These are phyloP conservation scores for Sugiyamaella smithiae DNA, from an alignment of 805 yeast genomes.

Conservation along the genomic window DNA sequence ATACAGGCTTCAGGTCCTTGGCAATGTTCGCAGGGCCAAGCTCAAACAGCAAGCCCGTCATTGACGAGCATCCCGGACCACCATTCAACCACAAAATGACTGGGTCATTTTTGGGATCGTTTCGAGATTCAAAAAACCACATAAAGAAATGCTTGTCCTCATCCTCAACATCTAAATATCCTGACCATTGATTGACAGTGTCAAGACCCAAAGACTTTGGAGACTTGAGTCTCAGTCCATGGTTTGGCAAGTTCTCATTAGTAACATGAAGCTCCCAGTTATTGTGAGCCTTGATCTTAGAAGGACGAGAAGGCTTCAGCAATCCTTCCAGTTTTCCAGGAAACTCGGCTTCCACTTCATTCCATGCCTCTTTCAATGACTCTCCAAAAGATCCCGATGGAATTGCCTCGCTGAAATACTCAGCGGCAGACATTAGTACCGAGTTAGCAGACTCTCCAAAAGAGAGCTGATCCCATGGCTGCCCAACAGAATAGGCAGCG, in stretches of 20 bases:
- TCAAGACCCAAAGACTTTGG: slow-evolving; percentile 77
- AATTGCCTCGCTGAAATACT: neutral
- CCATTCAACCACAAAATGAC: slow-evolving; percentile 87
- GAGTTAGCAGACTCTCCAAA: neutral
- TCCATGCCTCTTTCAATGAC: neutral
- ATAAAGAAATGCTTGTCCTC: slow-evolving; percentile 83
- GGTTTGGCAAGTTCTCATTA: slow-evolving; percentile 24
- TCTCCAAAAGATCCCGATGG: slow-evolving; percentile 5
- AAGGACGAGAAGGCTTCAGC: neutral
- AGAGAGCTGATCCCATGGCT: neutral
- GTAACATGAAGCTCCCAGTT: slow-evolving; percentile 20
- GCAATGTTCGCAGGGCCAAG: slow-evolving; percentile 76
- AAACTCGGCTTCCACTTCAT: neutral
- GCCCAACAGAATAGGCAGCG: neutral
- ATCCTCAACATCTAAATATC: slow-evolving; percentile 77
- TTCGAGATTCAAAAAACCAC: slow-evolving; percentile 85
- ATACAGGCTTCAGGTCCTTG: slow-evolving; percentile 55
- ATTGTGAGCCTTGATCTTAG: neutral
- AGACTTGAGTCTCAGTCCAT: slow-evolving; percentile 59
- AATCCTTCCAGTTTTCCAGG: neutral
- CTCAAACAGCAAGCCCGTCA: slow-evolving; percentile 84
- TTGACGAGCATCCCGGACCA: slow-evolving; percentile 91
- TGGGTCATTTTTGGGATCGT: slow-evolving; percentile 84
- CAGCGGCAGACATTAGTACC: neutral
- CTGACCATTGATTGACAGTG: slow-evolving; percentile 75